Evolutionary conservation across 768 basidiomycete species (phyloP).

Genomic region (Floccularia luteovirens): DNA sequence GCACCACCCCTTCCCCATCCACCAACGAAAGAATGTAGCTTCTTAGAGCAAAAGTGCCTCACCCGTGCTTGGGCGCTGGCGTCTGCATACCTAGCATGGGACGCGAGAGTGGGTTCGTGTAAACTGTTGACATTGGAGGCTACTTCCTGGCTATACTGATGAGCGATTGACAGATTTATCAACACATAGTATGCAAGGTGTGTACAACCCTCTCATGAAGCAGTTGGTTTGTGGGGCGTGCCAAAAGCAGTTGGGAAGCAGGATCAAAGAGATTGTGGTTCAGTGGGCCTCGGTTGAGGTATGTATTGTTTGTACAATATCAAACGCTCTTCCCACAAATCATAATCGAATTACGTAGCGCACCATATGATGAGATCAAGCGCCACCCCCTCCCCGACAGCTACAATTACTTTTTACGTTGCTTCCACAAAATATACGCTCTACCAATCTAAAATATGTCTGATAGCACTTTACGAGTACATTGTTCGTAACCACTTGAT

Average conservation of each 20-base stretch:
- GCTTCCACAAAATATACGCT: too few species aligned
- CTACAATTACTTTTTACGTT: too few species aligned
- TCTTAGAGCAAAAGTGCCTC: slow-evolving; percentile 14
- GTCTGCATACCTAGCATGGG: slow-evolving; percentile 18
- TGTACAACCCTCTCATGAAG: slow-evolving; percentile 39
- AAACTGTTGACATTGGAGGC: not conserved
- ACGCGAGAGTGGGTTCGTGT: slow-evolving; percentile 15
- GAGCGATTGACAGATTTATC: slow-evolving; percentile 32
- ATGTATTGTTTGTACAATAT: slow-evolving; percentile 1
- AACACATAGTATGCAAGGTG: slow-evolving; percentile 34
- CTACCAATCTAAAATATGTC: too few species aligned
- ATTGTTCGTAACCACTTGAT: too few species aligned
- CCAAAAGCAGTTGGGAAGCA: slow-evolving; percentile 29
- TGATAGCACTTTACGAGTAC: too few species aligned
- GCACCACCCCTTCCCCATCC: slow-evolving; percentile 15
- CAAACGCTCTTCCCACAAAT: too few species aligned
- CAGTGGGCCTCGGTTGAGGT: slow-evolving; percentile 56
- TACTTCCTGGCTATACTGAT: not conserved
- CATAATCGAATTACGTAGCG: not conserved
- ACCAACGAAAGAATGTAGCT: slow-evolving; percentile 14
- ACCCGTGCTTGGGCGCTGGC: slow-evolving; percentile 23
- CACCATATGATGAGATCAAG: slow-evolving; percentile 2
- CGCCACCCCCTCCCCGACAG: too few species aligned
- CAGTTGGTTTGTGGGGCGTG: slow-evolving; percentile 40
- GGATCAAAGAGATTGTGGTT: slow-evolving; percentile 37